Evolutionary conservation across 208 protist genomes (phyloP), one percentile per base, ranked within the genome.

Genomic region (Crithidia sp.): DNA sequence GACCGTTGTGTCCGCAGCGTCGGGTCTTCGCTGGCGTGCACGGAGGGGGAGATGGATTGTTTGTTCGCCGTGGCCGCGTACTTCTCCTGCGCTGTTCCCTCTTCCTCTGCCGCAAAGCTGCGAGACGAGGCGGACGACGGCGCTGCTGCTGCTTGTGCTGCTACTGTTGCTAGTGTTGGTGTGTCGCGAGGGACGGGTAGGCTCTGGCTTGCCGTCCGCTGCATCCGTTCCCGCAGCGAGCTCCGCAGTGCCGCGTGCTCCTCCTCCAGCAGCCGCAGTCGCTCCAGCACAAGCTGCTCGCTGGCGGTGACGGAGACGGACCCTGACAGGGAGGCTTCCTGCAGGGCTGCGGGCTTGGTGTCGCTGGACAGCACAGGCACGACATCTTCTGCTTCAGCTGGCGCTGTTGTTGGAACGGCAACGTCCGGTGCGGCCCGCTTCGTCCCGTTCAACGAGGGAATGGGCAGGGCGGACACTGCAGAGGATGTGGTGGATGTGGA

Each of bases 241-340:
- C 41, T 41, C 0, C 40, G 58, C 7, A 36, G 7, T 2, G 28
- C 28, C 2, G 37, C 19, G 36, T 62, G 71, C 53, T 76, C 62
- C 39, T 41, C 70, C 53, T 75, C 63, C 4, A 65, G 45, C 28
- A 69, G 44, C 5, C 47, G 61, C 41, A 57, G 44, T 2, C 39
- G 61, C 53, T 65, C 45, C 10, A 36, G 53, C 55, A 69, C 19
- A 43, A 55, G 43, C 47, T 67, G 55, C 56, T 77, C 67, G 17
- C 39, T 73, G n/a, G 56, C 58, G 14, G 53, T 68, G 37, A 52
- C 44, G 4, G 56, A 49, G 19, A 54, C 19, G 0, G 66, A 71
- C 0, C 39, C 53, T 28, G 64, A 12, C 3, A 47, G 16, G 0
- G 64, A 69, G 16, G 53, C 8, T 10, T 69, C 53, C 52, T 4